Base-by-base conservation (phyloP, 495 filamentous ascomycete genomes). In the Lasiosphaeriaceae sp. region DNA sequence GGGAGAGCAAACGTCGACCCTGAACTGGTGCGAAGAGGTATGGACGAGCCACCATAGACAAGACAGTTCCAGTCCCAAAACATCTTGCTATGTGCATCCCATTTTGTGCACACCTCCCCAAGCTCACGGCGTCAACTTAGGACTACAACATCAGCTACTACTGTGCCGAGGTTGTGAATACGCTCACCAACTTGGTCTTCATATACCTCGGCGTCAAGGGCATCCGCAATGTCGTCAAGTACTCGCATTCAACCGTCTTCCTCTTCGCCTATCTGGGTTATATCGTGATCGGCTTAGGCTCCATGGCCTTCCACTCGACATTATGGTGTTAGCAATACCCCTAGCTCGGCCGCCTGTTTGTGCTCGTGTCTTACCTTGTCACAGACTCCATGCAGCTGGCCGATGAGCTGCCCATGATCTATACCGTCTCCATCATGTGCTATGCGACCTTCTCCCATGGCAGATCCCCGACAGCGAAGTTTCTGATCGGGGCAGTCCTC, bases 361-460 rank as follows among this genome's bases (percentile, higher is more conserved):
- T 16, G 16, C 50, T 43, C 22, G 17, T 53, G 52, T 39, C 60
- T 64, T 17, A 66, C 62, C 24, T 35, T 24, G 22, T 35, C 51
- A 53, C 69, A 96, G 92, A 98, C 73, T 90, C 92, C 2, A 96
- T 96, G 94, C 94, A 98, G 67, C 83, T 97, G 16, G 88, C 97
- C 34, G 94, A 98, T 65, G 94, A 98, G 72, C 81, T 97, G 8
- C 90, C 87, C 57, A 97, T 97, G 94, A 96, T 98, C 26, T 97
- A 98, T 68, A 96, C 93, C 1, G 95, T 93, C 8, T 95, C 88
- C 61, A 95, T 96, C 87, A 73, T 74, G 55, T 86, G 79, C 70
- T 96, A 87, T 70, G 90, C 90, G 14, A 89, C 89, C 19, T 94
- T 96, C 69, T 85, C 88, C 11, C 88, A 93, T 72, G 82, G 78